phyloP scores from a whole-genome alignment of 1,284 basidiomycete species.

The Ustilago nuda region DNA sequence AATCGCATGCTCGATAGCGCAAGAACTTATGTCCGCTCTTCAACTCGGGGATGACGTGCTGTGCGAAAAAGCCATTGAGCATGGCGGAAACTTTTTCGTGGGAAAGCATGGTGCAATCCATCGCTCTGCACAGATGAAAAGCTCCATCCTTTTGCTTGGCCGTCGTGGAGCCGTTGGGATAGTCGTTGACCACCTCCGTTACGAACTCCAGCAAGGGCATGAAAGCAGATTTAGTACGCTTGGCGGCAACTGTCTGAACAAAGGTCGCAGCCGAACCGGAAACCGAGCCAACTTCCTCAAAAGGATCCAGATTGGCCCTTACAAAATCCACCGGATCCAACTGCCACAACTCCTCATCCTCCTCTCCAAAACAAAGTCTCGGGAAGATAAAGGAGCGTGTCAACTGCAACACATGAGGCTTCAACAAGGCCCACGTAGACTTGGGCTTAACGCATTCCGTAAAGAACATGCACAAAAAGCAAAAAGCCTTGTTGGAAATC shows the following conservation, averaged over 20 bases:
- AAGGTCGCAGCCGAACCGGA: conserved; percentile 54
- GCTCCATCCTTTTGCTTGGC: conserved; percentile 66
- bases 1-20: conserved; percentile 62
- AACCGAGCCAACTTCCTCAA: conserved; percentile 62
- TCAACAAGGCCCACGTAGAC: conserved; percentile 65
- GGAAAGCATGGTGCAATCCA: conserved; percentile 62
- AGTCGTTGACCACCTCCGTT: conserved; percentile 62
- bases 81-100: conserved; percentile 55
- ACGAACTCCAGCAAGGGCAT: conserved; percentile 65
- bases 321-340: conserved; percentile 66
- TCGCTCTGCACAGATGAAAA: conserved; percentile 59
- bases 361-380: conserved; percentile 61
- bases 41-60: conserved; percentile 65
- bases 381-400: conserved; percentile 66
- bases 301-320: conserved; percentile 60
- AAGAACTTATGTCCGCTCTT: conserved; percentile 60
- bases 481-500: conserved; percentile 61
- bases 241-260: conserved; percentile 56
- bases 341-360: conserved; percentile 67
- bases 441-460: conserved; percentile 67
- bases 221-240: conserved; percentile 65
- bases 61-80: conserved; percentile 64
- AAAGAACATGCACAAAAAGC: conserved; percentile 65
- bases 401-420: conserved; percentile 62
- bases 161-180: conserved; percentile 48